phyloP scores from a whole-genome alignment of 805 yeast species.

The Suhomyces vadensis region DNA sequence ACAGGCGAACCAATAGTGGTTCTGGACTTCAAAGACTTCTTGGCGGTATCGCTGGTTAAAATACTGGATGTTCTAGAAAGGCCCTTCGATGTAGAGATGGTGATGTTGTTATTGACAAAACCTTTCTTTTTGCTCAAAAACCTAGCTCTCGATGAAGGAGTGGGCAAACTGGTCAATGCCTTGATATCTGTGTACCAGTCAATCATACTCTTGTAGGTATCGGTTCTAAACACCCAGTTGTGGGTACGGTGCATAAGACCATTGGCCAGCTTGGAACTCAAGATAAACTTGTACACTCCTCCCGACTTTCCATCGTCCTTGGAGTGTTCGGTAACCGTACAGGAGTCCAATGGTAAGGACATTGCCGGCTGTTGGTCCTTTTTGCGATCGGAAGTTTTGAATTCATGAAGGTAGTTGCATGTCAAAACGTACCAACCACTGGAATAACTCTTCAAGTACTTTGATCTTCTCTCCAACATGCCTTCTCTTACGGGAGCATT shows the following conservation, averaged over 20 bases:
- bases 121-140: constrained; percentile 28
- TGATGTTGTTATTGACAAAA: not conserved
- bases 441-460: constrained; percentile 87
- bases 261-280: constrained; percentile 67
- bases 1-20: constrained; percentile 12
- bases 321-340: constrained; percentile 81
- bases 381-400: constrained; percentile 77
- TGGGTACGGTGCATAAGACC: constrained; percentile 80
- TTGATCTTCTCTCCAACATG: constrained; percentile 83
- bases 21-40: constrained; percentile 16
- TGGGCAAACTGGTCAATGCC: constrained; percentile 59
- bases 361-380: constrained; percentile 80
- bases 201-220: constrained; percentile 74
- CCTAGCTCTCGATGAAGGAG: constrained; percentile 59
- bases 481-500: constrained; percentile 70
- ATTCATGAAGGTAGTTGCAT: constrained; percentile 85
- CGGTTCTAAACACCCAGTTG: constrained; percentile 95
- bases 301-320: constrained; percentile 62
- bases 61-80: constrained; percentile 22
- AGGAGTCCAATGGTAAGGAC: constrained; percentile 77
- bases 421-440: constrained; percentile 91
- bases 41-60: constrained; percentile 15
- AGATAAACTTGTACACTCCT: constrained; percentile 70
- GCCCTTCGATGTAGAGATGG: constrained; percentile 8
- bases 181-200: constrained; percentile 83